phyloP scores from a whole-genome alignment of 441 rosid species.

The Erodium texanum region DNA sequence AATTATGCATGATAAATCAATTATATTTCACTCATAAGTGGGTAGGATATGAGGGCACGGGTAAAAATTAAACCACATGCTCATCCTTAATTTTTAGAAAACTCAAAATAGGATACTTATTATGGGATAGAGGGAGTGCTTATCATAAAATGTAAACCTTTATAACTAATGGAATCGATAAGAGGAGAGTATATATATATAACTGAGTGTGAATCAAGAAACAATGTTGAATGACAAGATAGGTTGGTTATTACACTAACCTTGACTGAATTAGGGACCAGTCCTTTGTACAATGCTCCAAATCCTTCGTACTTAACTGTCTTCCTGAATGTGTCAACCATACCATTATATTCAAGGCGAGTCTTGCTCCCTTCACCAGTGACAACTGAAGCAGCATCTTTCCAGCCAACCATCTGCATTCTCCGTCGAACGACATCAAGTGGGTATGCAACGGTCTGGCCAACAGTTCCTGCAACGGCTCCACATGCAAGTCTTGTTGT shows the following conservation, averaged over 20 bases:
- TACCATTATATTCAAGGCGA: background rate
- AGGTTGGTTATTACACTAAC: background rate
- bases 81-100: no score
- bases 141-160: no score
- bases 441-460: constrained; percentile 6
- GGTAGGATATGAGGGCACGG: no score
- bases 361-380: background rate
- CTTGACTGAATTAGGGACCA: background rate
- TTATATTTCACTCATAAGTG: no score
- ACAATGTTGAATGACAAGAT: no score
- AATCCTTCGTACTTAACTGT: background rate
- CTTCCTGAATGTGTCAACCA: background rate
- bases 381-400: background rate
- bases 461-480: background rate
- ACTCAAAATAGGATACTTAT: no score
- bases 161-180: no score
- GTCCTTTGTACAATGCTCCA: background rate
- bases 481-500: background rate
- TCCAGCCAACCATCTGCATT: background rate
- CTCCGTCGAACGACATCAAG: constrained; percentile 13
- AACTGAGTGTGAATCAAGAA: no score
- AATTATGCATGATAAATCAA: no score
- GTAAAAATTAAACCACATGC: no score
- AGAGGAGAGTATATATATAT: no score
- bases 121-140: no score